Evolutionary conservation across 257 asterid genomes (phyloP), one percentile per base, ranked within the genome.

Genomic region (Rhazya stricta): DNA sequence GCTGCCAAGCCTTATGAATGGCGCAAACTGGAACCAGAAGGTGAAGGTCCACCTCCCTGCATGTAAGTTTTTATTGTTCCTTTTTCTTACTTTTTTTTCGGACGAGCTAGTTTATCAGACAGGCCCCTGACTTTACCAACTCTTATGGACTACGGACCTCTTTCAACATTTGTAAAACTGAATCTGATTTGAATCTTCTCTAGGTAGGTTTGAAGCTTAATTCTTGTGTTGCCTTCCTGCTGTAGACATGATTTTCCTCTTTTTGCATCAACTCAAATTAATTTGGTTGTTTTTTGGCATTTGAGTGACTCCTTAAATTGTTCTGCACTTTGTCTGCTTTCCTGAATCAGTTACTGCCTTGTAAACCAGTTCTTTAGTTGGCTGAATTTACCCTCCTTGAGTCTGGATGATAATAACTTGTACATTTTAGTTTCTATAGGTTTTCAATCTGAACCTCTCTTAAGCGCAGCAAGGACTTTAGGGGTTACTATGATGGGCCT

Each of bases 41-140:
- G 99, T 46, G 99, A 95, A 86, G 98, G 99, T 76, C 99, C 99
- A 46, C 99, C 99, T 76, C 99, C 99, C 74, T 95, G 99, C 99
- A 95, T 95, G 99, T 95, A 81, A 88, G 91, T 84, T 76, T n/a
- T 57, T 29, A 39, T 66, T 21, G 2, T 46, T 53, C 32, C 67
- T 63, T 63, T 71, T 37, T 56, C 69, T 13, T 25, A 32, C n/a
- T n/a, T 54, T 21, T 30, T 36, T 7, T 53, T 63, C 16, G 6
- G 36, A 1, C 0, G 3, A 4, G 25, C 27, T 63, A 34, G 27
- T 63, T 46, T 16, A 19, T 51, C 23, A 15, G 37, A 62, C 19
- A 27, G 36, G 39, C 36, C 29, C 39, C 67, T 60, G 0, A 4
- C 42, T 9, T 1, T 30, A 25, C 41, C 21, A 34, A 62, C n/a